Conservation (phyloP, 2,329 filamentous ascomycete genomes). For the Arthrobotrys iridis region DNA sequence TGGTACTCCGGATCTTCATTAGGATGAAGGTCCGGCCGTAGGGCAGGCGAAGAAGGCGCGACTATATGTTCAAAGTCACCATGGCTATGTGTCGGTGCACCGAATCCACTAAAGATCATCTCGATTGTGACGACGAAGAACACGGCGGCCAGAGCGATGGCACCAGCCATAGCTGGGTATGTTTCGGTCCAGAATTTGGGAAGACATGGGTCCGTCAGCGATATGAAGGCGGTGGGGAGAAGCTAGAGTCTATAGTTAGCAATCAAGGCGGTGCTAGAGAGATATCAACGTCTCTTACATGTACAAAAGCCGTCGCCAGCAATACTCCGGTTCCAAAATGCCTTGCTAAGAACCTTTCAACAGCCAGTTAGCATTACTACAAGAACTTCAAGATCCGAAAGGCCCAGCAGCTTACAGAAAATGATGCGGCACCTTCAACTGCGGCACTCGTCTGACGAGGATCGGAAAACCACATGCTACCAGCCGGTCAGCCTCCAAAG, state of each 20-base stretch:
- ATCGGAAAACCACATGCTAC: slow-evolving; percentile 71
- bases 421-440: slow-evolving; percentile 69
- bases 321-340: slow-evolving; percentile 83
- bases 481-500: slow-evolving; percentile 2
- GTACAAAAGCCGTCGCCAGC: slow-evolving; percentile 86
- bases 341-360: slow-evolving; percentile 64
- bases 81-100: slow-evolving; percentile 46
- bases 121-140: slow-evolving; percentile 84
- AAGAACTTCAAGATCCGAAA: neutral
- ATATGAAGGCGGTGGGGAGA: slow-evolving; percentile 72
- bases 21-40: slow-evolving; percentile 39
- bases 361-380: slow-evolving; percentile 58
- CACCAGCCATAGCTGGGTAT: slow-evolving; percentile 82
- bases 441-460: slow-evolving; percentile 69
- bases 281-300: slow-evolving; percentile 63
- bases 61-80: slow-evolving; percentile 52
- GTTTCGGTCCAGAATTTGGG: slow-evolving; percentile 79
- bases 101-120: slow-evolving; percentile 73
- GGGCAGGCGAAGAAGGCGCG: slow-evolving; percentile 28
- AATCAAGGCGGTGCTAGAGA: neutral
- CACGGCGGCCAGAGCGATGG: slow-evolving; percentile 84
- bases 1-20: slow-evolving; percentile 48
- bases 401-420: slow-evolving; percentile 60
- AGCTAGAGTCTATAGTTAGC: slow-evolving; percentile 60
- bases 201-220: slow-evolving; percentile 72